Evolutionary conservation across 305 asterid species (phyloP), one percentile per base, ranked within the genome.

Genomic region (Rubia peregrina): DNA sequence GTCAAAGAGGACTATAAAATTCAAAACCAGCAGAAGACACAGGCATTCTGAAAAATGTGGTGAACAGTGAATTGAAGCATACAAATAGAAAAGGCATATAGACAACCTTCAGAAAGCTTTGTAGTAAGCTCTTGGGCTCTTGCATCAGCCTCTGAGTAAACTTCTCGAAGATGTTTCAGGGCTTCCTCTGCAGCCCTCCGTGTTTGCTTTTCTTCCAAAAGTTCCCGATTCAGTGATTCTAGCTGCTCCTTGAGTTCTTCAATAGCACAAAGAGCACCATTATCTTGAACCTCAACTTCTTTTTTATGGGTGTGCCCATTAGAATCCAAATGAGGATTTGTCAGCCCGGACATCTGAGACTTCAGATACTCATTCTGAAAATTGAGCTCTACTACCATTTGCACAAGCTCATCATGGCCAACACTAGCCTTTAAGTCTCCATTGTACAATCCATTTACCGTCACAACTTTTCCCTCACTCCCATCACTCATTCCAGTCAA

Each of bases 31-130:
- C 33, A 46, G 19, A 53, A 70, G 21, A 65, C 67, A 71, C 68
- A 73, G 26, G 68, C 19, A 68, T 64, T 56, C 43, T 59, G 44
- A 68, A 75, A 56, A 65, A 69, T 42, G 59, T 65, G 67, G 49
- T 51, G 69, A 75, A 68, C 73, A n/a, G n/a, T n/a, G n/a, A n/a
- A n/a, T n/a, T 62, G 73, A 72, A 49, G 73, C 61, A 33, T 57
- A 7, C n/a, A 61, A 49, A 48, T 60, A 66, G 33, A 76, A 70
- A 60, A 68, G 74, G 74, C 71, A 38, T 56, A 57, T 77, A 83
- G n/a, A n/a, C 86, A 88, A 94, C 99, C 99, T 91, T 91, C 97
- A 76, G 89, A 84, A 75, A 91, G 90, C 83, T 84, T 82, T 74
- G 85, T 81, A 74, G 96, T 78, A 53, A 89, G 83, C 79, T 89